Base-by-base conservation (phyloP, 352 stramenopile species). In the Phytophthora sp. region DNA sequence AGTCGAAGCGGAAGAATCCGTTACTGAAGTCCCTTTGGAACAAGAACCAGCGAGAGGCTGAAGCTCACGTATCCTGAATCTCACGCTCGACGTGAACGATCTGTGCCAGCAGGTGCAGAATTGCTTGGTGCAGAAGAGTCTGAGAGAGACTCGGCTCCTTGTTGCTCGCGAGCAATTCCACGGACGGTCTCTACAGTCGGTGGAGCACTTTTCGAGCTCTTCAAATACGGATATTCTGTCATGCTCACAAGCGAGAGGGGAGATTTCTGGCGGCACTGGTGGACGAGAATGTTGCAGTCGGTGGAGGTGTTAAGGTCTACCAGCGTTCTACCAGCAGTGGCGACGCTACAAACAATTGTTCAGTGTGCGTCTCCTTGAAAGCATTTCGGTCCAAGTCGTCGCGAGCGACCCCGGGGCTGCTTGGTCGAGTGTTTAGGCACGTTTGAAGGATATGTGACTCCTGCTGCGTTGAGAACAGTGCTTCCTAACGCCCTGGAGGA, bases 321-420 rank as follows among this genome's bases (percentile, higher is more conserved):
- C 42, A 1, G 31, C 69, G 12, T 70, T 84, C 34, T 60, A 78
- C 13, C 63, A 78, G 30, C 70, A 84, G 41, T 74, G 76, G 76
- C 50, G 45, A 1, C 59, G 63, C n/a, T 81, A 81, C 58, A 79
- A 70, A 35, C 38, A 57, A 26, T 23, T 79, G 21, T 70, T 85
- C 15, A 52, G 52, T 4, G 43, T 72, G 8, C 65, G 53, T 2
- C 50, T n/a, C 2, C 46, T 53, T 26, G 18, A 21, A 17, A 48
- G 66, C 18, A 37, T 13, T 5, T 73, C 55, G 5, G 58, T 45
- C 2, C 26, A 65, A 38, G 12, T 75, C 21, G 24, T 78, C 48
- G 20, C 51, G 7, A 60, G 34, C 26, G 38, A 56, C 34, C 28
- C 13, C 8, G 35, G 26, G 51, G 57, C 28, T 72, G 56, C 48